Base-by-base conservation (phyloP, 2,329 filamentous ascomycete genomes). In the Penicillium palitans region DNA sequence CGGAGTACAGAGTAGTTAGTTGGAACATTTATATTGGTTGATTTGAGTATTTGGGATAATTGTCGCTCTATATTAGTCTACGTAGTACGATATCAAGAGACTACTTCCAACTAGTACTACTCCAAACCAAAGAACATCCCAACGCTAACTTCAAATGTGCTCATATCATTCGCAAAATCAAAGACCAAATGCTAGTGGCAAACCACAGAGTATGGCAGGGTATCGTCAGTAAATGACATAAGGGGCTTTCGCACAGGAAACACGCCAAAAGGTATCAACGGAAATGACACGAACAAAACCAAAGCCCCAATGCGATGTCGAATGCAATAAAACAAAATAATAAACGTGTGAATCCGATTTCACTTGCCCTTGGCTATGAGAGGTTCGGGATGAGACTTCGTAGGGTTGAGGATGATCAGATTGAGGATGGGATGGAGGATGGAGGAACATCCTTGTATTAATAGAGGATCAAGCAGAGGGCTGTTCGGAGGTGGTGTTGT, bases 171-270 rank as follows among this genome's bases (percentile, higher is more conserved):
- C 35, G 24, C 12, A 45, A 48, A 55, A 55, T 55, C 46, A 50
- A 50, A 41, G 25, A 45, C 31, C 15, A 55, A 19, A 55, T 55
- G 50, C 44, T 42, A 46, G 50, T 54, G 64, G 65, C 55, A 58
- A 52, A 45, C 64, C 64, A 66, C 59, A 33, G 25, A 58, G 21
- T 27, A 60, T 61, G 61, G 62, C 51, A 65, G 65, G 65, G 65
- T 67, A 67, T 67, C 65, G 64, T 65, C 64, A 62, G 60, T 61
- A 61, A 61, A 58, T 67, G 62, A 60, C 62, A 67, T 57, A 39
- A 57, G 48, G 35, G 41, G 49, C 37, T 50, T 37, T 55, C 57
- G 55, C 61, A 60, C 58, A 62, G 44, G 21, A 63, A 57, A 61
- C 41, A 55, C 59, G 59, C 54, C 62, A 59, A 46, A 46, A 58